Base-by-base conservation (phyloP, 805 yeast genomes). In the Candida railenensis region DNA sequence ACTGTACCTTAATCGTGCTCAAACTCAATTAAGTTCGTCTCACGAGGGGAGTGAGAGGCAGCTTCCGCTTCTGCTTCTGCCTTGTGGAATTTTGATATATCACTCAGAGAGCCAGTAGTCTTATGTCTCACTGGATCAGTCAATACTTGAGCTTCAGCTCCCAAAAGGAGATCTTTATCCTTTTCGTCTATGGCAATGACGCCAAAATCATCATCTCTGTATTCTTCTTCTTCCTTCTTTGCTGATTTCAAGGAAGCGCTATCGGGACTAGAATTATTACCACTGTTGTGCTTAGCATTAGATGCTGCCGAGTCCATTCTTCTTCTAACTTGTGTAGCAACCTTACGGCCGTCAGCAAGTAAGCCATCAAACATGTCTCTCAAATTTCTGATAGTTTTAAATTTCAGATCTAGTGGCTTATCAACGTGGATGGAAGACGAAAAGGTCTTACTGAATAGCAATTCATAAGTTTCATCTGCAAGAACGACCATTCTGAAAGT, bases 401-500 rank as follows among this genome's bases (percentile, higher is more conserved):
- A 71, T 33, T 72, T 69, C 34, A 71, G 66, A 36, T 63, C 76
- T 39, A 78, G 73, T 33, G 77, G 80, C 52, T 78, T 77, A 47
- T 80, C 77, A 41, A 88, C 73, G 58, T 87, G 89, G 43, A 88
- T 76, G 0, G 92, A 78, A n/a, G 73, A 63, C 46, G 86, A 76
- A 30, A 89, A 69, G 0, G 90, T 85, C 21, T 74, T 70, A 12
- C 88, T 75, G 67, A 94, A 94, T 50, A 92, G 81, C 36, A 86
- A 71, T 63, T 94, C 98, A 54, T 89, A 86, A 0, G 97, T 87
- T 58, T 90, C 98, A 62, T 91, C 97, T 0, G 98, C 97, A 4
- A 92, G 71, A 4, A 94, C 70, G 1, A 94, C 95, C 99, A 92
- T 92, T 51, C 98, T 73, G 68, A 92, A 92, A 0, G 96, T 90